A percentile compares a stretch with the other conserved stretches of the same genome.
Conservation (phyloP, 2,329 filamentous ascomycete genomes). For the Cladosporium halotolerans region DNA sequence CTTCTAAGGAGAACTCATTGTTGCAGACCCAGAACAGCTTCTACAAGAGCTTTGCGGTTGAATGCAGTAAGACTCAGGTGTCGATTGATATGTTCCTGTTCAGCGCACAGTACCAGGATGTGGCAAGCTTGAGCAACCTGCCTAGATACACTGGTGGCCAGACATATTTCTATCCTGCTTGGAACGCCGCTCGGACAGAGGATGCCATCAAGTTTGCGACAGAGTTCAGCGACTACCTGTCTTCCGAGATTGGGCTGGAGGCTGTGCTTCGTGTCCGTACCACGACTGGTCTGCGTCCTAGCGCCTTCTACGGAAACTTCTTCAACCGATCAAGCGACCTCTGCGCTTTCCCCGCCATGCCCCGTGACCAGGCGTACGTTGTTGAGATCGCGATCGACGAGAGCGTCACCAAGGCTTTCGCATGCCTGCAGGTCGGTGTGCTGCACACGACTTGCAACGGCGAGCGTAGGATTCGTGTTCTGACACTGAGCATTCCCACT, state of each 20-base stretch:
- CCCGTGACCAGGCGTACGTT: conserved; percentile 93
- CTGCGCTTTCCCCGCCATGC: conserved; percentile 96
- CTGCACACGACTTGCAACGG: conserved; percentile 97
- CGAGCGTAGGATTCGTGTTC: conserved; percentile 86
- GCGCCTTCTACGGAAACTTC: conserved; percentile 98
- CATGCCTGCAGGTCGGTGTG: conserved; percentile 90
- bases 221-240: conserved; percentile 96
- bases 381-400: conserved; percentile 98
- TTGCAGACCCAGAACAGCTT: conserved; percentile 92
- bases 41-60: conserved; percentile 98
- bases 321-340: conserved; percentile 98
- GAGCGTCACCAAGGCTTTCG: conserved; percentile 80
- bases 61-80: conserved; percentile 98
- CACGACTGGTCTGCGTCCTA: conserved; percentile 91
- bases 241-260: conserved; percentile 90
- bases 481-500: conserved; percentile 88
- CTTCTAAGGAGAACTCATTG: conserved; percentile 80
- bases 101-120: conserved; percentile 93
- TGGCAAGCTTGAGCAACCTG: conserved; percentile 90
- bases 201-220: conserved; percentile 97
- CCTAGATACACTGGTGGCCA: conserved; percentile 95
- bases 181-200: conserved; percentile 88
- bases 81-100: conserved; percentile 98
- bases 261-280: conserved; percentile 92
- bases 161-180: conserved; percentile 97